A percentile compares a stretch with the other conserved stretches of the same genome.
These are phyloP conservation scores for Phaeotremella fagi DNA, from an alignment of 768 basidiomycete species.

Conservation along the genomic window DNA sequence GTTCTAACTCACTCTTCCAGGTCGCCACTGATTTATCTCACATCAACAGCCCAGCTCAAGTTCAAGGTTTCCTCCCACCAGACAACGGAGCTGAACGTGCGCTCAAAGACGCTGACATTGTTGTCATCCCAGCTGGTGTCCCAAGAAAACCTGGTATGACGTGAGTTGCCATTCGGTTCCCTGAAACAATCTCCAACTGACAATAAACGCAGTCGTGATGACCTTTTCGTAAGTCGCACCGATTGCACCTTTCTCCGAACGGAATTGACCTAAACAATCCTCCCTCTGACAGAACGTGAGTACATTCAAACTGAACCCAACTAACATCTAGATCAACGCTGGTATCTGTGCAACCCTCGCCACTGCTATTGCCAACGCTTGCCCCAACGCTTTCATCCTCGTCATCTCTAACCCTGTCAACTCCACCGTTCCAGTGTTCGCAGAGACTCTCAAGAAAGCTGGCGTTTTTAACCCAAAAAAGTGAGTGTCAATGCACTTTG, in stretches of 20 bases:
- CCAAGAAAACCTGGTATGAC: conserved; percentile 76
- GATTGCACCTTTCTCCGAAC: not conserved
- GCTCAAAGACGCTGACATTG: conserved; percentile 80
- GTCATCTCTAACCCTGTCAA: conserved; percentile 98
- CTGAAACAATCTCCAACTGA: too few species aligned
- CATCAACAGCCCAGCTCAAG: conserved; percentile 79
- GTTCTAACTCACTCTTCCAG: conserved; percentile 15
- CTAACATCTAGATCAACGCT: conserved; percentile 71
- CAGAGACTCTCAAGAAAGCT: conserved; percentile 80
- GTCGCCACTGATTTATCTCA: conserved; percentile 95
- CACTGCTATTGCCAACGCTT: conserved; percentile 71
- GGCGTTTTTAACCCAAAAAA: conserved; percentile 85
- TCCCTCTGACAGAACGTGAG: too few species aligned
- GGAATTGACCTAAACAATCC: too few species aligned
- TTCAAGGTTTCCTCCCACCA: conserved; percentile 50
- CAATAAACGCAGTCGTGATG: conserved; percentile 44
- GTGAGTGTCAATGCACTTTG: conserved; percentile 12
- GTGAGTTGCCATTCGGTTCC: too few species aligned
- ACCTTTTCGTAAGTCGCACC: conserved; percentile 46
- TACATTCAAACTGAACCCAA: too few species aligned
- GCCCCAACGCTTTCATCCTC: conserved; percentile 86
- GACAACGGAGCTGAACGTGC: conserved; percentile 53
- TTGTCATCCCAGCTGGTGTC: conserved; percentile 98
- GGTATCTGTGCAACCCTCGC: conserved; percentile 97
- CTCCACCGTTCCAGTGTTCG: conserved; percentile 91